Conservation (phyloP, 805 yeast species). For the Debaryomyces hansenii region DNA sequence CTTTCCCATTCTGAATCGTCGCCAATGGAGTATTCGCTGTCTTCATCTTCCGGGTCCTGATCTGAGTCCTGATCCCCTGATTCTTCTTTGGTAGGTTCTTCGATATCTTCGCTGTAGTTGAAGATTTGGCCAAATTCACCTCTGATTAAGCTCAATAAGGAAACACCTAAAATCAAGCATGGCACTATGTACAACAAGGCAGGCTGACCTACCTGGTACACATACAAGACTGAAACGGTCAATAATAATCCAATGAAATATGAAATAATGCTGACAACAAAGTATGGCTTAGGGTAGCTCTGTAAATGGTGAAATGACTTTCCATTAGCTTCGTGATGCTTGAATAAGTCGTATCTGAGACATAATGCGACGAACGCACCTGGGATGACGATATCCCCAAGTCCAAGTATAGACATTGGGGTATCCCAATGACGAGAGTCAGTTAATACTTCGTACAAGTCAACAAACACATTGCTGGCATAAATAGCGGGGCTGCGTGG, state of each 20-base stretch:
- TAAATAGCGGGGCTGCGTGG: slow-evolving; percentile 28
- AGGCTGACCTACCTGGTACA: slow-evolving; percentile 56
- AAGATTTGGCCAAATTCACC: slow-evolving; percentile 45
- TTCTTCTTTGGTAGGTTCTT: slow-evolving; percentile 7
- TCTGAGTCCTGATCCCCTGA: slow-evolving; percentile 6
- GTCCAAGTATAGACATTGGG: slow-evolving; percentile 48
- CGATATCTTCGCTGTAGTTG: slow-evolving; percentile 32
- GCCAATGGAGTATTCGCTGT: slow-evolving; percentile 7
- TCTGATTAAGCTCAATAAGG: slow-evolving; percentile 28
- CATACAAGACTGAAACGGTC: slow-evolving; percentile 42
- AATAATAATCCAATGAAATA: slow-evolving; percentile 47
- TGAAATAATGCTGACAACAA: slow-evolving; percentile 43
- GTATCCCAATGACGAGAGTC: slow-evolving; percentile 2
- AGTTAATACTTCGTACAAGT: neutral
- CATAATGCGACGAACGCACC: slow-evolving; percentile 54
- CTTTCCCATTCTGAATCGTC: slow-evolving; percentile 15
- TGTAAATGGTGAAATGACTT: slow-evolving; percentile 39
- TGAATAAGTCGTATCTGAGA: slow-evolving; percentile 53
- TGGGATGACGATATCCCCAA: slow-evolving; percentile 68
- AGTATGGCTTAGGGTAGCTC: slow-evolving; percentile 45
- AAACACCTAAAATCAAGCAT: slow-evolving; percentile 28
- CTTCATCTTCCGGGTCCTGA: slow-evolving; percentile 10
- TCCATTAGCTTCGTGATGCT: slow-evolving; percentile 21
- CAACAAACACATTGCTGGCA: neutral
- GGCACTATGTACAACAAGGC: slow-evolving; percentile 69